Percentiles rank a stretch among this genome's conserved stretches.
These are phyloP conservation scores for Chrysopogon serrulatus DNA, from an alignment of 176 grass and related monocot genomes.

Conservation along the genomic window DNA sequence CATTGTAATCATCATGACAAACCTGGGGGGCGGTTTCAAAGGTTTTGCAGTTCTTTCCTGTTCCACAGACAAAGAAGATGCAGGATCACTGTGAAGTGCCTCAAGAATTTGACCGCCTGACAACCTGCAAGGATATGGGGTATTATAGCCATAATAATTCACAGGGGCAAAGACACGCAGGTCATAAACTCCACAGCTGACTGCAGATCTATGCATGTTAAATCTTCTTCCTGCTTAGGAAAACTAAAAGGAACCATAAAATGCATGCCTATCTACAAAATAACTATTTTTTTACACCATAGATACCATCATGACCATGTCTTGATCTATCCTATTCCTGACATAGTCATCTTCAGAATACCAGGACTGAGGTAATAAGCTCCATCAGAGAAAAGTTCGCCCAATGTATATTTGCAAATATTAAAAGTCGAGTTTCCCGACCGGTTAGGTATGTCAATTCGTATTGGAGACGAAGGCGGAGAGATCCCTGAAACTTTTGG, in stretches of 20 bases:
- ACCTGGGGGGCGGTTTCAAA: constrained; percentile 72
- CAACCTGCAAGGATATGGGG: constrained; percentile 58
- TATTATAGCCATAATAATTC: constrained; percentile 49
- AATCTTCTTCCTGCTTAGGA: constrained; percentile 30
- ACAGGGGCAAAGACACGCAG: constrained; percentile 8
- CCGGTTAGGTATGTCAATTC: constrained; percentile 71
- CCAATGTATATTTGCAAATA: constrained; percentile 83
- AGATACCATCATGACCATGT: constrained; percentile 19
- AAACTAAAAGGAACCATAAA: constrained; percentile 6
- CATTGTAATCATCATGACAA: constrained; percentile 33
- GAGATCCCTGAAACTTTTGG: constrained; percentile 75
- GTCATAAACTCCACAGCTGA: constrained; percentile 26
- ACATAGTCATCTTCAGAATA: constrained; percentile 36
- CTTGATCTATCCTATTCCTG: constrained; percentile 41
- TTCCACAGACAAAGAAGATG: constrained; percentile 84
- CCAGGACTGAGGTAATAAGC: constrained; percentile 35
- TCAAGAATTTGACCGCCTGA: constrained; percentile 87
- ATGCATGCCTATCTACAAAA: constrained; percentile 30
- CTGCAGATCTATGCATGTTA: constrained; percentile 1
- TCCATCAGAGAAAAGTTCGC: constrained; percentile 47
- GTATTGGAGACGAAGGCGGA: constrained; percentile 92
- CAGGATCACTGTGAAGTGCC: constrained; percentile 97
- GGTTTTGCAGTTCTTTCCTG: constrained; percentile 85
- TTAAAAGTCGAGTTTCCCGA: constrained; percentile 91
- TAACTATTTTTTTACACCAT: constrained; percentile 24